Conservation (phyloP, 306 rosid genomes). For the Prunus mira region DNA sequence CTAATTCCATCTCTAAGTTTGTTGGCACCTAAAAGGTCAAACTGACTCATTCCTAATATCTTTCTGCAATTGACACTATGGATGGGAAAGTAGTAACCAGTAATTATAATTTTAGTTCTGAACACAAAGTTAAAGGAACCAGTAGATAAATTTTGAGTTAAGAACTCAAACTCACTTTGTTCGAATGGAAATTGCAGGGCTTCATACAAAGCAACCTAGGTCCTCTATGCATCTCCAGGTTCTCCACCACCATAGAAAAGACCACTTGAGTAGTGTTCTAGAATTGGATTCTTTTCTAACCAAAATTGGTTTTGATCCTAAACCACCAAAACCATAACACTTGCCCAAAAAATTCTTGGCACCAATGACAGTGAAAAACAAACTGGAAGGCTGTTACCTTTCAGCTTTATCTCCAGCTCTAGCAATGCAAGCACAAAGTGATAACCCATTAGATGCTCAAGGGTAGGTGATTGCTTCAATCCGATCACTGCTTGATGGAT, state of each 20-base stretch:
- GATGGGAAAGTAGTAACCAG: not conserved
- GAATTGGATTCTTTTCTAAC: not conserved
- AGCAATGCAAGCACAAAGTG: not conserved
- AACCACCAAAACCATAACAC: not conserved
- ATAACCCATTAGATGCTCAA: slow-evolving; percentile 2
- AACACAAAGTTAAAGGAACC: not conserved
- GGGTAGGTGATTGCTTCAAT: not conserved
- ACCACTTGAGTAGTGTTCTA: not conserved
- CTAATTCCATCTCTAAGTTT: not conserved
- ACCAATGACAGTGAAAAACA: not conserved
- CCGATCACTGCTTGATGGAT: not conserved
- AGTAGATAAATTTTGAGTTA: not conserved
- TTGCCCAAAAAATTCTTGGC: not conserved
- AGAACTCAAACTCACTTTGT: slow-evolving; percentile 5
- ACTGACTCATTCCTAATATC: not conserved
- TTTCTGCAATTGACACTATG: not conserved
- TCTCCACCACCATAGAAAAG: not conserved
- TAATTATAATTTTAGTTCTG: not conserved
- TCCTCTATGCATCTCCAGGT: not conserved
- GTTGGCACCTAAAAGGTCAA: not conserved
- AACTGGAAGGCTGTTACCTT: not conserved
- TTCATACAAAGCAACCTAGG: not conserved
- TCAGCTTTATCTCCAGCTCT: not conserved
- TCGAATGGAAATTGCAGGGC: not conserved
- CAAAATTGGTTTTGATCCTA: not conserved